A percentile compares a stretch with the other conserved stretches of the same genome.
Evolutionary conservation across 1,284 basidiomycete genomes (phyloP).

Genomic region (Rhodotorula sp.): DNA sequence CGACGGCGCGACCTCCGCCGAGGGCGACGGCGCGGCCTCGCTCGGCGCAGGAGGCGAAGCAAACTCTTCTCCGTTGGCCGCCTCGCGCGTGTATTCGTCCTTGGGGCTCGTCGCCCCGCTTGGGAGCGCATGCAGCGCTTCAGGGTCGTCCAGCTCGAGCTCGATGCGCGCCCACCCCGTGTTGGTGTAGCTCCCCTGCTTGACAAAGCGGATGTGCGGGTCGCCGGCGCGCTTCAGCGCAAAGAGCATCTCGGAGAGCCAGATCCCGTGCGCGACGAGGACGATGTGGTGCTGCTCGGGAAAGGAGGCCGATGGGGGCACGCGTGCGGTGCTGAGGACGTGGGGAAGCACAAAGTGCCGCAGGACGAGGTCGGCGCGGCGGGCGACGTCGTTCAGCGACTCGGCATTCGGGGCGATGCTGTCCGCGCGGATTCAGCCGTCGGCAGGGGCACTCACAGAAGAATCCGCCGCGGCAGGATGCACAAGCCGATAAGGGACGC

Average conservation of each 20-base stretch:
- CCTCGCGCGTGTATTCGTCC: neutral
- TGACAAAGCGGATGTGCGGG: slow-evolving; percentile 50
- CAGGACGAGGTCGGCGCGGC: slow-evolving; percentile 63
- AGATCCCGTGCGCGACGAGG: slow-evolving; percentile 77
- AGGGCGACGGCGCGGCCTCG: slow-evolving; percentile 13
- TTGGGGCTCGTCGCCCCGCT: neutral
- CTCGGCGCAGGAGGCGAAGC: slow-evolving; percentile 22
- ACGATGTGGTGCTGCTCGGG: slow-evolving; percentile 60
- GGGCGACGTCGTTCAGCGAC: slow-evolving; percentile 67
- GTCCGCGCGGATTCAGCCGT: neutral
- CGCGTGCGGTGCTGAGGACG: slow-evolving; percentile 48
- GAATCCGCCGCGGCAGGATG: too few relatives aligned
- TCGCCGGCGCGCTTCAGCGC: slow-evolving; percentile 47
- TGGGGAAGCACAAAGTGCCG: slow-evolving; percentile 64
- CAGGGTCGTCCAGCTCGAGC: slow-evolving; percentile 44
- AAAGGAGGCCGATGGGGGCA: slow-evolving; percentile 12
- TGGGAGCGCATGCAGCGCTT: neutral
- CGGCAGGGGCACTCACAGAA: too few relatives aligned
- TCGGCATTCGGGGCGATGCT: slow-evolving; percentile 59
- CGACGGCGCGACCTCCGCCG: neutral
- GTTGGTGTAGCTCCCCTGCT: slow-evolving; percentile 55
- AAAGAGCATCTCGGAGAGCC: slow-evolving; percentile 61
- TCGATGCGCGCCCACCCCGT: slow-evolving; percentile 57
- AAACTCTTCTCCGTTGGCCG: neutral
- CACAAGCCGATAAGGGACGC: slow-evolving; percentile 54